These are phyloP conservation scores for Andrographis paniculata DNA, from an alignment of 305 asterid genomes.

Conservation along the genomic window DNA sequence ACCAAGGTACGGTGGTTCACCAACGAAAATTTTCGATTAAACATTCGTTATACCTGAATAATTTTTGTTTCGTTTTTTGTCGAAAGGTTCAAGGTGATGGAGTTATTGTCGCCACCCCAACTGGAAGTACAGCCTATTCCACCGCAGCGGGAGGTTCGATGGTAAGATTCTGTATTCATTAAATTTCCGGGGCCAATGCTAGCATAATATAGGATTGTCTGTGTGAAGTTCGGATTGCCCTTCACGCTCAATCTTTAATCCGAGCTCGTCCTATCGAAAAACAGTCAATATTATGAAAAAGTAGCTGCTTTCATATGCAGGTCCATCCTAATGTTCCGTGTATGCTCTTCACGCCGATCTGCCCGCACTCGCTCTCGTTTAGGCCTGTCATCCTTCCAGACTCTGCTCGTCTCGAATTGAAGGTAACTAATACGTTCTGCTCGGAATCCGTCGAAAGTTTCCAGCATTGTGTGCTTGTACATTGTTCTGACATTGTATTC, in stretches of 20 bases:
- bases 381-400: conserved; percentile 98
- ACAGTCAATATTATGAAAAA: too few relatives aligned
- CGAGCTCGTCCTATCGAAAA: too few relatives aligned
- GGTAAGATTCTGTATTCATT: too few relatives aligned
- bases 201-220: too few relatives aligned
- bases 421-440: conserved; percentile 36
- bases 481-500: too few relatives aligned
- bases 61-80: too few relatives aligned
- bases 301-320: conserved; percentile 34
- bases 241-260: too few relatives aligned
- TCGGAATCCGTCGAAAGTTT: background rate
- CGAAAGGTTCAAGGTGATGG: conserved; percentile 98
- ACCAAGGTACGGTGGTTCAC: conserved; percentile 57
- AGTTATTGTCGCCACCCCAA: conserved; percentile 97
- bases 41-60: too few relatives aligned
- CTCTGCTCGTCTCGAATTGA: conserved; percentile 85
- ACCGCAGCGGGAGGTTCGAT: conserved; percentile 99
- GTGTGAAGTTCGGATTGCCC: too few relatives aligned
- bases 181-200: too few relatives aligned
- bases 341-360: conserved; percentile 95
- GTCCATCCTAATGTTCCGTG: conserved; percentile 99
- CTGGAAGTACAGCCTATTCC: conserved; percentile 98
- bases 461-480: too few relatives aligned
- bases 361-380: conserved; percentile 98
- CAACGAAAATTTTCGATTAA: background rate